phyloP scores from a whole-genome alignment of 2,329 filamentous ascomycete genomes.

The Cladophialophora psammophila region DNA sequence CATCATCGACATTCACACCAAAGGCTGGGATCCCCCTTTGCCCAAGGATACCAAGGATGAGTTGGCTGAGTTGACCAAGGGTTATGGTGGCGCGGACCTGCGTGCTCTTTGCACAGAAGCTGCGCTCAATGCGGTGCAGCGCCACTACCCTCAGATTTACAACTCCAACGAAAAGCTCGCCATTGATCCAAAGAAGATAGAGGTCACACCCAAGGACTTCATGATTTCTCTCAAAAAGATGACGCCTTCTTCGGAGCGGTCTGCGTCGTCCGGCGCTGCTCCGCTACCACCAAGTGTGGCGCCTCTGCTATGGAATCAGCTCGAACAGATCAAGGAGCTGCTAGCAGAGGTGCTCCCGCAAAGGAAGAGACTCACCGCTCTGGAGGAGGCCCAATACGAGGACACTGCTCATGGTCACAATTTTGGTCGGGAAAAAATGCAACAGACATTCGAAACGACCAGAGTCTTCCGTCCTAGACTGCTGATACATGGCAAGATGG shows the following conservation, averaged over 20 bases:
- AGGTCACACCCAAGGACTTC: constrained; percentile 90
- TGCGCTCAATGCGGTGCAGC: constrained; percentile 91
- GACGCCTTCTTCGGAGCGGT: constrained; percentile 91
- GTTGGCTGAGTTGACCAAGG: constrained; percentile 85
- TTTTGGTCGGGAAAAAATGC: constrained; percentile 81
- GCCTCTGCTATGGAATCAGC: constrained; percentile 77
- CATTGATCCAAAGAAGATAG: constrained; percentile 84
- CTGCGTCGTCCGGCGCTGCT: constrained; percentile 81
- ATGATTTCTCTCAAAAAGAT: constrained; percentile 98
- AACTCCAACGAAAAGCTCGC: constrained; percentile 85
- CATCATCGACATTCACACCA: constrained; percentile 94
- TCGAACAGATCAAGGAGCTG: constrained; percentile 71
- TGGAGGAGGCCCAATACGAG: constrained; percentile 93
- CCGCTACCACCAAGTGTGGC: constrained; percentile 81
- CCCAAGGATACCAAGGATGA: constrained; percentile 79
- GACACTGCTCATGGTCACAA: constrained; percentile 82
- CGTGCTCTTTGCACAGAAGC: constrained; percentile 95
- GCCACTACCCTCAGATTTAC: constrained; percentile 97
- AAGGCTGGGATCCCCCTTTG: constrained; percentile 83
- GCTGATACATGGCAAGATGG: constrained; percentile 78
- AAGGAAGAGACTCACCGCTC: constrained; percentile 83
- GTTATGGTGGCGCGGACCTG: constrained; percentile 94
- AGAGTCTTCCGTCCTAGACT: constrained; percentile 88
- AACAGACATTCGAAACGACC: constrained; percentile 82
- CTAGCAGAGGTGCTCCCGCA: constrained; percentile 81